Evolutionary conservation across 768 basidiomycete genomes (phyloP).

Genomic region (Boletus bicolor): DNA sequence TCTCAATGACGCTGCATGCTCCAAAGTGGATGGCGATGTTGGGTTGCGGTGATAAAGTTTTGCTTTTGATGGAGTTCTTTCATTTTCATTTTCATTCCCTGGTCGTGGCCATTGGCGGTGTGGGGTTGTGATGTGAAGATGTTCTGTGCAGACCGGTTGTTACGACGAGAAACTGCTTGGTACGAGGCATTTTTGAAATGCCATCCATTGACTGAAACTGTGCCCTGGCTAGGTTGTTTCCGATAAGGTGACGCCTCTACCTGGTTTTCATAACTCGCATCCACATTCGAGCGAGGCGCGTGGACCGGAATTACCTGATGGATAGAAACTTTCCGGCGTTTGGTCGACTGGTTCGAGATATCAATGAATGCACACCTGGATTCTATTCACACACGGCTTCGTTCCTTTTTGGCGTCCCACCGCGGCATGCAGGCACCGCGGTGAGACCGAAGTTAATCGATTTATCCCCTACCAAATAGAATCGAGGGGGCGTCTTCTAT

Average conservation of each 20-base stretch:
- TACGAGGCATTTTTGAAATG: conserved; percentile 6
- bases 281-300: background rate
- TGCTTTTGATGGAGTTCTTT: conserved; percentile 5
- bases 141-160: background rate
- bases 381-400: background rate
- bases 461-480: background rate
- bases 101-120: conserved; percentile 2
- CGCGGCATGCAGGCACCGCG: background rate
- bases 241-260: background rate
- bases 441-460: background rate
- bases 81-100: background rate
- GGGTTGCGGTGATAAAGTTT: conserved; percentile 3
- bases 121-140: background rate
- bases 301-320: conserved; percentile 8
- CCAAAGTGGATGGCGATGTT: conserved; percentile 8
- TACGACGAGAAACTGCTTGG: conserved; percentile 6
- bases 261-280: background rate
- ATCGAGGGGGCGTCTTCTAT: background rate
- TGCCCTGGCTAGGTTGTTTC: conserved; percentile 2
- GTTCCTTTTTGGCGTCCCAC: background rate
- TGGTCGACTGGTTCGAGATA: conserved; percentile 1
- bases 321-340: conserved; percentile 6
- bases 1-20: background rate
- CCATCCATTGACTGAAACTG: conserved; percentile 1
- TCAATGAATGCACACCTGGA: background rate